Evolutionary conservation across 2,329 filamentous ascomycete species (phyloP), one percentile per base, ranked within the genome.

Genomic region (Colletotrichum sp.): DNA sequence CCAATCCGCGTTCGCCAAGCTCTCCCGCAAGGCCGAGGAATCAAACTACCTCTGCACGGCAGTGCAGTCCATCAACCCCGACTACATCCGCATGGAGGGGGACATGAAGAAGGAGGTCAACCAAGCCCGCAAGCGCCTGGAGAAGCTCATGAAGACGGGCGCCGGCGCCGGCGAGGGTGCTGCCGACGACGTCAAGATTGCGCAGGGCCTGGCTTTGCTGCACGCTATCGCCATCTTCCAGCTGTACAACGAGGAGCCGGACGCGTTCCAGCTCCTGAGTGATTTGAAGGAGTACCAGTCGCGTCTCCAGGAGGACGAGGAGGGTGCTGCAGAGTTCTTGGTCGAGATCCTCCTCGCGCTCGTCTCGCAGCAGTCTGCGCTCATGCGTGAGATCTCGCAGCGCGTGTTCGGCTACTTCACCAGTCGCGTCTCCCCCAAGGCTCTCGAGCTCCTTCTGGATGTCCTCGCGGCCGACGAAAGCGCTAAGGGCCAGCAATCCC

Each of bases 341-440:
- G 92, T 98, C 4, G 97, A 99, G 81, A 94, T 99, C 68, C 85
- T 99, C 9, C 88, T 99, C n/a, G 95, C 95, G 68, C 95, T 99
- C 86, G 91, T 98, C 4, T 95, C 96, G 0, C 95, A 95, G 77
- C 95, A 94, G 5, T 98, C 96, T 2, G 92, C 93, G 12, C 88
- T 99, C 68, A 95, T 98, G 87, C 92, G 95, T 34, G 95, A 96
- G 80, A 93, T 98, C 69, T 95, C 95, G 8, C 93, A 96, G 82
- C 94, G 97, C 81, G 96, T 98, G 0, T 99, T 99, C 82, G 91
- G 93, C 28, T 92, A 93, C 2, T 98, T 98, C 82, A 94, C 95
- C 5, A 86, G 91, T 16, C 91, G 95, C 71, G 90, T 99, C 76
- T 95, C 94, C 1, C 88, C 89, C 7, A 91, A 94, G 72, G 95